Percentiles rank a stretch among this genome's conserved stretches.
These are phyloP conservation scores for Paraphaeosphaeria minitans DNA, from an alignment of 2,329 filamentous ascomycete genomes.

Conservation along the genomic window DNA sequence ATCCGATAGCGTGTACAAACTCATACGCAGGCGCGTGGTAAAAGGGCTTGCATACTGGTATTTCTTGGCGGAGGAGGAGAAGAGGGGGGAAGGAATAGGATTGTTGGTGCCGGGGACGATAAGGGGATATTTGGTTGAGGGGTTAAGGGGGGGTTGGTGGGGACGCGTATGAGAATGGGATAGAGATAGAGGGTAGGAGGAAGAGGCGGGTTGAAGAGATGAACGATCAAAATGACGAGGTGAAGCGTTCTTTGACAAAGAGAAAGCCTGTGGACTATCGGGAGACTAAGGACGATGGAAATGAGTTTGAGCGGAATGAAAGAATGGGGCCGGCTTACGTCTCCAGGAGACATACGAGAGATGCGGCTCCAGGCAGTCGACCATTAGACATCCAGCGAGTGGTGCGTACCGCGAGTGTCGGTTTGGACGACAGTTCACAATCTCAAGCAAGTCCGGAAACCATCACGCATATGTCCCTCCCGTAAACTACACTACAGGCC, in stretches of 20 bases:
- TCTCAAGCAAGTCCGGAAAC: background rate
- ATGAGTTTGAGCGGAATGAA: too few species aligned
- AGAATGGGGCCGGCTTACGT: too few species aligned
- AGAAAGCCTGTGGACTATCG: background rate
- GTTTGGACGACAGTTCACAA: background rate
- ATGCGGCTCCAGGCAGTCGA: background rate
- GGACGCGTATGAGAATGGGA: background rate
- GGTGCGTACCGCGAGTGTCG: background rate
- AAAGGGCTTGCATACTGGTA: background rate
- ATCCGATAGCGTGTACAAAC: background rate
- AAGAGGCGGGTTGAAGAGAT: background rate
- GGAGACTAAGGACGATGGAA: too few species aligned
- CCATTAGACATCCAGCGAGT: background rate
- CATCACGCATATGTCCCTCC: background rate
- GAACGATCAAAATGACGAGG: background rate
- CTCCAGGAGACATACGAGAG: background rate
- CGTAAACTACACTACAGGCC: background rate
- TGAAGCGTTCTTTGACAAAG: background rate
- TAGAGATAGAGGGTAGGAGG: too few species aligned
- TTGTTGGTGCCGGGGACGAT: background rate
- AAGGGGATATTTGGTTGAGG: background rate
- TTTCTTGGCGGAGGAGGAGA: background rate
- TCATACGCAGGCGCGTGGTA: background rate
- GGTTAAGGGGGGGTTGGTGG: background rate
- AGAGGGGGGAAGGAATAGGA: too few species aligned